A percentile compares a stretch with the other conserved stretches of the same genome.
Conservation (phyloP, 257 asterid genomes). For the Penstemon newberryi region DNA sequence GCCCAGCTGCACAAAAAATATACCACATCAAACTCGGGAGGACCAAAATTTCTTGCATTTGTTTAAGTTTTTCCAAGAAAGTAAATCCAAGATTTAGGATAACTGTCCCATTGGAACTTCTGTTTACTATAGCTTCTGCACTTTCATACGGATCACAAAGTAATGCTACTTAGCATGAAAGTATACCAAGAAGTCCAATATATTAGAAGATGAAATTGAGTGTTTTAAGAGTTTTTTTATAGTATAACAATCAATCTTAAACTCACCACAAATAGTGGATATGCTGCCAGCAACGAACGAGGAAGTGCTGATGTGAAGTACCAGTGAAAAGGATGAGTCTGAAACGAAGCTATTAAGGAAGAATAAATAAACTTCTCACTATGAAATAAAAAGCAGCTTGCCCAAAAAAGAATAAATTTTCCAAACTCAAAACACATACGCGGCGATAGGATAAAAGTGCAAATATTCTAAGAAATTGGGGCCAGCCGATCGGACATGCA, state of each 20-base stretch:
- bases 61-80: slow-evolving; percentile 10
- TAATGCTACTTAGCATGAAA: slow-evolving; percentile 11
- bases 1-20: slow-evolving; percentile 71
- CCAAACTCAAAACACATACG: no score
- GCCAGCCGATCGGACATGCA: no score
- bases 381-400: slow-evolving; percentile 1
- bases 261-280: slow-evolving; percentile 92
- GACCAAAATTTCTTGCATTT: slow-evolving; percentile 7
- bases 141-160: slow-evolving; percentile 6
- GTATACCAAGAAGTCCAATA: slow-evolving; percentile 1
- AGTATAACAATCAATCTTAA: slow-evolving; percentile 1
- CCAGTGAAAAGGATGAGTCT: slow-evolving; percentile 95
- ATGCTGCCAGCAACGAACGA: slow-evolving; percentile 83
- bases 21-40: slow-evolving; percentile 29
- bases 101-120: slow-evolving; percentile 1
- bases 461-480: no score
- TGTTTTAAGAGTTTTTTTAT: not conserved
- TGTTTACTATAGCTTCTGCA: slow-evolving; percentile 4
- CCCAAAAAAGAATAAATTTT: not conserved
- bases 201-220: slow-evolving; percentile 19
- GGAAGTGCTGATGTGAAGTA: slow-evolving; percentile 99
- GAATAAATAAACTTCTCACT: slow-evolving; percentile 18
- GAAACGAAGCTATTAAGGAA: slow-evolving; percentile 40
- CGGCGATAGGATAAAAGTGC: no score
- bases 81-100: slow-evolving; percentile 14